Base-by-base conservation (phyloP, 139 green algal species). In the Micractinium sp. region DNA sequence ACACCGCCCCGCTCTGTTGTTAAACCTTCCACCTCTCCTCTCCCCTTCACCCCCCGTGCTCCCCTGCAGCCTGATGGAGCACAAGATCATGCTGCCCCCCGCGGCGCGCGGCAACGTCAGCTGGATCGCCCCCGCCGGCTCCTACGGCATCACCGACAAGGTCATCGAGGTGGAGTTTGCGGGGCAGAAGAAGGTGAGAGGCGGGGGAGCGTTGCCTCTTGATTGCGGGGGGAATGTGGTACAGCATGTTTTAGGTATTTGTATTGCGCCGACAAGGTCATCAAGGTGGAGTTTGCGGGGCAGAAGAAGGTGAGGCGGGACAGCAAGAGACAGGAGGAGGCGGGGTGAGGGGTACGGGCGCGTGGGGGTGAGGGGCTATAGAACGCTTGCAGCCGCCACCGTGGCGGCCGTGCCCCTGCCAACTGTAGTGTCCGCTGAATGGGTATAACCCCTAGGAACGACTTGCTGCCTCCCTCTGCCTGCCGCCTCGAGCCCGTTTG, bases 131-230 rank as follows among this genome's bases (percentile, higher is more conserved):
- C 96, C 96, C 19, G 73, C 94, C 14, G 98, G 98, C 27, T 86
- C 98, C 36, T 99, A 99, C 95, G 96, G 90, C 73, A 92, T 99
- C 25, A 87, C 95, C 0, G 97, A 99, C 87, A 96, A 98, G 89
- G 95, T 99, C 36, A 97, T 99, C 67, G 98, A 99, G 93, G 90
- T 99, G 35, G 98, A 99, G 90, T 99, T 99, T 95, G 93, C 96
- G 74, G 97, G 97, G 47, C 61, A 91, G 53, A 99, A 97, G 85
- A 99, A 98, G 95, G 94, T 95, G 77, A 25, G 91, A 20, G 25
- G 29, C 38, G 73, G 73, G 23, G 47, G 47, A 56, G 47, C 47
- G 9, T 56, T 5, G n/a, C n/a, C n/a, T n/a, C n/a, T n/a, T n/a
- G n/a, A n/a, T n/a, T n/a, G n/a, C n/a, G 69, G 27, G 3, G 69